These are phyloP conservation scores for Oxyria digyna DNA, from an alignment of 148 eudicot species.

Conservation along the genomic window DNA sequence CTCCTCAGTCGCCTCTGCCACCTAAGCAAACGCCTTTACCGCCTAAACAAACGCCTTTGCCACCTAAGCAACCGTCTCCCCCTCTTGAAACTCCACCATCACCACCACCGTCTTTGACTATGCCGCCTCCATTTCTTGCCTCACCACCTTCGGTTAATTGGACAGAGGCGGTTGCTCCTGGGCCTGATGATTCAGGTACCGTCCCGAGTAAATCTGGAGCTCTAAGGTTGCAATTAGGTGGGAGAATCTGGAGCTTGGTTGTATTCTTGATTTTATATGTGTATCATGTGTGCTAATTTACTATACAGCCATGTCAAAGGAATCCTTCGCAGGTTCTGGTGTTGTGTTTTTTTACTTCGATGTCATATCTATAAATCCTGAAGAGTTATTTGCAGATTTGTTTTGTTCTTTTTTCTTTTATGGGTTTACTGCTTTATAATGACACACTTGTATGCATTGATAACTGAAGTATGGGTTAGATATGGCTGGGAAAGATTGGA, in stretches of 20 bases:
- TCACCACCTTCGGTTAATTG: not conserved
- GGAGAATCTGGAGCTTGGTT: not conserved
- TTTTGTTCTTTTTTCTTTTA: too few relatives aligned
- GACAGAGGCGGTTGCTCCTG: not conserved
- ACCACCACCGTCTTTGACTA: not conserved
- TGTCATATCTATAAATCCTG: not conserved
- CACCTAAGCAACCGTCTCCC: not conserved
- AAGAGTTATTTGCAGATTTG: not conserved
- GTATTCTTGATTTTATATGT: not conserved
- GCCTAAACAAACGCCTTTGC: not conserved
- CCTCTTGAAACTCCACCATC: not conserved
- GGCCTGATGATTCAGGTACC: not conserved
- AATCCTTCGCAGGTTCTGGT: not conserved
- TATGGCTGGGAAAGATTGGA: too few relatives aligned
- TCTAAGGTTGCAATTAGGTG: not conserved
- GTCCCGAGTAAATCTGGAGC: not conserved
- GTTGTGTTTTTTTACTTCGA: not conserved
- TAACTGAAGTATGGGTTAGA: too few relatives aligned
- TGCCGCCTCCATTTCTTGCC: not conserved
- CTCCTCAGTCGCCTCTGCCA: constrained; percentile 4
- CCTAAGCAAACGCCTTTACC: constrained; percentile 3
- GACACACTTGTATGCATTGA: too few relatives aligned
- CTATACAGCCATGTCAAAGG: not conserved
- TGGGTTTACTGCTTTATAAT: too few relatives aligned
- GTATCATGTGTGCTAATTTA: not conserved